A percentile compares a stretch with the other conserved stretches of the same genome.
phyloP scores from a whole-genome alignment of 176 grass and related monocot species.

The Pontederia paniculata region DNA sequence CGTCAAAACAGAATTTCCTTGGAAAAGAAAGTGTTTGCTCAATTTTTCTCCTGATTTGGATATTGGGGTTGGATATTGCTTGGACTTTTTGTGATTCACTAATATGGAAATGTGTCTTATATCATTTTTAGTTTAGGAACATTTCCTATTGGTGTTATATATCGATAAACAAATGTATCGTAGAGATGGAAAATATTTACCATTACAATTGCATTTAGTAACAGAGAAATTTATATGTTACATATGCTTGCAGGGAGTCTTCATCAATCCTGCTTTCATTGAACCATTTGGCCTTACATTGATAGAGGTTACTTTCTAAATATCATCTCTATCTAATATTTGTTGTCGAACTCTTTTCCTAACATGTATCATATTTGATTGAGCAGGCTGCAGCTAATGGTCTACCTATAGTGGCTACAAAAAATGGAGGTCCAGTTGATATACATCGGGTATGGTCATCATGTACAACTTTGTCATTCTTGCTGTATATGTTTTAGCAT shows the following conservation, averaged over 20 bases:
- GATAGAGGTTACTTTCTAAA: slow-evolving; percentile 60
- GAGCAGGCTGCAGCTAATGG: slow-evolving; percentile 38
- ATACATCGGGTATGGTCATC: slow-evolving; percentile 34
- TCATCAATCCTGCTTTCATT: slow-evolving; percentile 92
- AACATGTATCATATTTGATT: slow-evolving; percentile 17
- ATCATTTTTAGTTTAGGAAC: no score
- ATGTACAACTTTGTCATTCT: not conserved
- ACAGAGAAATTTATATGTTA: not conserved
- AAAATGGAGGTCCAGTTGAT: slow-evolving; percentile 49
- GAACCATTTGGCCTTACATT: slow-evolving; percentile 99
- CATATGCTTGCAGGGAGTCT: slow-evolving; percentile 59
- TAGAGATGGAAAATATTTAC: not conserved
- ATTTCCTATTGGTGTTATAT: no score
- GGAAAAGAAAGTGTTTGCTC: no score
- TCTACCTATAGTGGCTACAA: slow-evolving; percentile 47
- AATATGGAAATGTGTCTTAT: no score
- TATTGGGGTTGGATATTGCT: no score
- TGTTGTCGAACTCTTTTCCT: not conserved
- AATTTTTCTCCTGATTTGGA: no score
- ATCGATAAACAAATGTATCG: no score
- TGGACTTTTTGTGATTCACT: no score
- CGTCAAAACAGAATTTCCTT: no score
- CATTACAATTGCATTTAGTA: not conserved
- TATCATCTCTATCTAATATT: slow-evolving; percentile 14
- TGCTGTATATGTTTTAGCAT: not conserved